A percentile compares a stretch with the other conserved stretches of the same genome.
Evolutionary conservation across 768 basidiomycete genomes (phyloP).

Genomic region (Termitomyces sp.): DNA sequence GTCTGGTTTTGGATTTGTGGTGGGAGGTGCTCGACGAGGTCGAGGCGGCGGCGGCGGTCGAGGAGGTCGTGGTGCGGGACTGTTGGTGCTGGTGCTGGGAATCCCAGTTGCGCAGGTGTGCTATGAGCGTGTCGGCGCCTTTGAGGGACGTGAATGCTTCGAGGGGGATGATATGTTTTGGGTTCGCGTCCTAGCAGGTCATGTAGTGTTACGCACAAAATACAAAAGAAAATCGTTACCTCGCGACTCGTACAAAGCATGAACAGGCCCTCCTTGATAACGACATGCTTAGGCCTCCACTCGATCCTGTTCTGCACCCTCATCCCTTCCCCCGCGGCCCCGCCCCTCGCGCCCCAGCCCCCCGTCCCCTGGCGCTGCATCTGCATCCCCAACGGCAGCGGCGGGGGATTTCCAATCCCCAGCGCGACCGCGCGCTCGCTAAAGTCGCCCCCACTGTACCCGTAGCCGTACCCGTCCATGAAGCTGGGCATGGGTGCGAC

Average conservation of each 20-base stretch:
- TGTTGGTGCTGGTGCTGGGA: not conserved
- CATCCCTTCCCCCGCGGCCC: not conserved
- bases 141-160: constrained; percentile 35
- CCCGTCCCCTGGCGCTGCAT: constrained; percentile 1
- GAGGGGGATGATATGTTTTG: constrained; percentile 35
- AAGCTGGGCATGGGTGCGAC: constrained; percentile 6
- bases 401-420: constrained; percentile 9
- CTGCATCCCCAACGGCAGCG: not conserved
- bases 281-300: constrained; percentile 60
- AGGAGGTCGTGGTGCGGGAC: not conserved
- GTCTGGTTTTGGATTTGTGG: not conserved
- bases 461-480: constrained; percentile 9
- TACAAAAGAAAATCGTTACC: constrained; percentile 27
- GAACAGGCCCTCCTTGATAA: constrained; percentile 55
- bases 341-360: not conserved
- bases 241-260: constrained; percentile 46
- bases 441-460: not conserved
- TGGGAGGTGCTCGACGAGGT: not conserved
- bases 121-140: constrained; percentile 36
- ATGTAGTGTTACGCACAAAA: not conserved
- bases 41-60: not conserved
- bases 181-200: constrained; percentile 28
- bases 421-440: constrained; percentile 1
- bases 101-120: not conserved
- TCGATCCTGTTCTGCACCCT: constrained; percentile 25